A percentile compares a stretch with the other conserved stretches of the same genome.
Evolutionary conservation across 2,329 filamentous ascomycete species (phyloP).

Genomic region (Passalora sequoiae): DNA sequence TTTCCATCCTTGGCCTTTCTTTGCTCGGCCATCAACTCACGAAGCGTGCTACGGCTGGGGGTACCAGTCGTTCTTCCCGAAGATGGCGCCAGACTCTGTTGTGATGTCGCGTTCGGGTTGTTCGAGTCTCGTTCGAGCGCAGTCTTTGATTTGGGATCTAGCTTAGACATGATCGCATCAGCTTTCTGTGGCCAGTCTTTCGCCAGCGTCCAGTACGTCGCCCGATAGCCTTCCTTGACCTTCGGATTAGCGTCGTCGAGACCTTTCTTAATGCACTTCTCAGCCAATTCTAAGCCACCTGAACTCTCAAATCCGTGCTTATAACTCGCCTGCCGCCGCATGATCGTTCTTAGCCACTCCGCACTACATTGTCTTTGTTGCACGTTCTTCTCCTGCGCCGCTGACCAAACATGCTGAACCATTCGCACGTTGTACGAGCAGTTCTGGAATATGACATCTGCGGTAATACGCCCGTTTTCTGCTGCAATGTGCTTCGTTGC

Average conservation of each 20-base stretch:
- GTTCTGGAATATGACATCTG: conserved; percentile 74
- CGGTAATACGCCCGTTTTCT: conserved; percentile 72
- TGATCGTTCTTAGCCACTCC: conserved; percentile 76
- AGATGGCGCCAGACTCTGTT: conserved; percentile 37
- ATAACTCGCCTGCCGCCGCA: conserved; percentile 71
- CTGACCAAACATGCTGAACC: conserved; percentile 77
- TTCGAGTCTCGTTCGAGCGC: conserved; percentile 75
- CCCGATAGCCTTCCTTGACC: conserved; percentile 79
- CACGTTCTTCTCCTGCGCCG: conserved; percentile 89
- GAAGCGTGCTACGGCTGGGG: conserved; percentile 57
- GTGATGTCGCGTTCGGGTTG: conserved; percentile 60
- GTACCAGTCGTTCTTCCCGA: conserved; percentile 35
- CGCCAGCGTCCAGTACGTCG: conserved; percentile 80
- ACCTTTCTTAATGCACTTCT: conserved; percentile 84
- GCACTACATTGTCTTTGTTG: conserved; percentile 74
- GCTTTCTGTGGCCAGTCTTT: conserved; percentile 72
- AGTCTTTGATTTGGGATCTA: conserved; percentile 74
- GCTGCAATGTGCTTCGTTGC: conserved; percentile 90
- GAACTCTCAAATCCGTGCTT: conserved; percentile 78
- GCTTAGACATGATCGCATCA: conserved; percentile 67
- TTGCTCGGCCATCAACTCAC: conserved; percentile 68
- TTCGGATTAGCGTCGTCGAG: conserved; percentile 84
- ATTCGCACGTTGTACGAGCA: conserved; percentile 75
- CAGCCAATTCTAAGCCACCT: conserved; percentile 74
- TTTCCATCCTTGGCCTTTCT: conserved; percentile 60